Evolutionary conservation across 345 rosid genomes (phyloP).

Genomic region (Euclidium syriacum): DNA sequence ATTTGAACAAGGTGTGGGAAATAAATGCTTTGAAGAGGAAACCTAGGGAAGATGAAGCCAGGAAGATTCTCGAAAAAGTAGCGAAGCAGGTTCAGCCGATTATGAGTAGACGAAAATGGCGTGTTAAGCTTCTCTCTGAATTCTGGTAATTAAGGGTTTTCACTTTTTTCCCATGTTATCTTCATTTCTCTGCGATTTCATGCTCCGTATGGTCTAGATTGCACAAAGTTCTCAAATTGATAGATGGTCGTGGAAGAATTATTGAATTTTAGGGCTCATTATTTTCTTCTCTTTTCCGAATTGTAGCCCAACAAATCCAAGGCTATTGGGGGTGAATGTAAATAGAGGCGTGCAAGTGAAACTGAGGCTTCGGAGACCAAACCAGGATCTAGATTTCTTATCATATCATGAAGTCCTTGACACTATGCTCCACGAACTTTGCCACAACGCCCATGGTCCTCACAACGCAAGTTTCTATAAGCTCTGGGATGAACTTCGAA

Average conservation of each 20-base stretch:
- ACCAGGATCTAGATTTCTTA: conserved; percentile 55
- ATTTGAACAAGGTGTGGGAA: conserved; percentile 70
- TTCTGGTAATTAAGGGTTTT: conserved; percentile 20
- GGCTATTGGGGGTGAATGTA: conserved; percentile 76
- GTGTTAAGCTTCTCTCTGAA: conserved; percentile 48
- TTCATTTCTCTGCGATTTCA: background rate
- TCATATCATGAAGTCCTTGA: conserved; percentile 71
- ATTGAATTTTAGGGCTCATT: background rate
- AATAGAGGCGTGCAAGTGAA: conserved; percentile 65
- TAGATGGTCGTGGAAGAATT: background rate
- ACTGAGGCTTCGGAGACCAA: conserved; percentile 70
- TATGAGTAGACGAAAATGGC: conserved; percentile 39
- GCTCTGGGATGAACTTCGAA: conserved; percentile 92
- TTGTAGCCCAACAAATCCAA: conserved; percentile 61
- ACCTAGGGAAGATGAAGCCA: conserved; percentile 64
- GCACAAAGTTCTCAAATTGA: too few species aligned
- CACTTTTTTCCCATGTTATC: background rate
- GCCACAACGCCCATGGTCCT: conserved; percentile 82
- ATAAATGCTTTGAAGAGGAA: conserved; percentile 57
- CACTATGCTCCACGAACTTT: conserved; percentile 96
- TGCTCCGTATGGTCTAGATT: too few species aligned
- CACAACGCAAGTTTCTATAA: conserved; percentile 81
- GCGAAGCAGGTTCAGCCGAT: conserved; percentile 53
- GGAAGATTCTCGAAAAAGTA: conserved; percentile 51
- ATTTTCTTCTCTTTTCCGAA: background rate